Evolutionary conservation across 2,329 filamentous ascomycete species (phyloP), one percentile per base, ranked within the genome.

Genomic region (Apiospora koreana): DNA sequence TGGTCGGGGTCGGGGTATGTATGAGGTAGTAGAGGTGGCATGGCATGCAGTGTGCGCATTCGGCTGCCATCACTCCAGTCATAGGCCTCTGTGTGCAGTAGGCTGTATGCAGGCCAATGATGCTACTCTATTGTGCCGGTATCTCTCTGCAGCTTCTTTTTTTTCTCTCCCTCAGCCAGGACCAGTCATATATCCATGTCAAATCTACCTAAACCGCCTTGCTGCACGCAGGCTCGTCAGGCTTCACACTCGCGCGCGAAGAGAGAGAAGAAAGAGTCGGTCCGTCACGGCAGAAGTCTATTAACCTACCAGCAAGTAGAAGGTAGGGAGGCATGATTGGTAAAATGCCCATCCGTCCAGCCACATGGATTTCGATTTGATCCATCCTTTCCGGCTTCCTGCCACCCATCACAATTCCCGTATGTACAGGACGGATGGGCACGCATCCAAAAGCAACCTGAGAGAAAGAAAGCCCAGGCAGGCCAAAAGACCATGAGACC

Each of bases 91-190:
- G 54, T 62, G 16, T 62, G 54, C 31, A 38, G 54, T 62, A 62
- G 54, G 54, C 54, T 62, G 54, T 62, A 62, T 62, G 54, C 54
- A 62, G 54, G 54, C 54, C 54, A 35, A 62, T 38, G 54, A 62
- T 62, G 54, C 54, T 62, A 62, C 54, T 62, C 54, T 62, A 38
- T 38, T 62, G 54, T 62, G 18, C 54, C 31, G 54, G 54, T 38
- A 38, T 38, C 54, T n/a, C 54, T n/a, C n/a, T 62, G 31, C 54
- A 62, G 35, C 16, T 62, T 16, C 10, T 35, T 38, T n/a, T n/a
- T 46, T 45, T 3, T 45, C 6, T 10, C 42, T 35, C 50, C 54
- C 31, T 31, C 54, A 62, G 54, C 54, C 54, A 62, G 54, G 31
- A 16, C 54, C 54, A 62, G 54, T 62, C 54, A 62, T 38, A 62